A percentile compares a stretch with the other conserved stretches of the same genome.
Evolutionary conservation across 2,329 filamentous ascomycete species (phyloP).

Genomic region (Trichoderma sp.): DNA sequence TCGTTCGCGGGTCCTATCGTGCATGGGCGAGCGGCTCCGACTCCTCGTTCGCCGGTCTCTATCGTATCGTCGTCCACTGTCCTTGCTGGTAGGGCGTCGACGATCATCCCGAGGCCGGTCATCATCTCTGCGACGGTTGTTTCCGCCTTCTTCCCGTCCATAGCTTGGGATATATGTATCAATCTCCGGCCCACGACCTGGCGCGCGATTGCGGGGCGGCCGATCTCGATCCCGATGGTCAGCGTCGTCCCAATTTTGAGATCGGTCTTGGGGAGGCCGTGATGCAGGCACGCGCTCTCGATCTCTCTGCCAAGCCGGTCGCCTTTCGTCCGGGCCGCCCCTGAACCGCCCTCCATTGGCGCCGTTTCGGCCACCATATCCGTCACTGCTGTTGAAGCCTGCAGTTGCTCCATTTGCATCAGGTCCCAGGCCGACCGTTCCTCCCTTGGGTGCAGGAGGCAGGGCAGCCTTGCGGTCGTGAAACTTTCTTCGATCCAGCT

Average conservation of each 20-base stretch:
- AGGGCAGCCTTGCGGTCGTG: constrained; percentile 81
- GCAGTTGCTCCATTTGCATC: constrained; percentile 50
- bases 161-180: constrained; percentile 57
- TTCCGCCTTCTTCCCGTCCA: constrained; percentile 37
- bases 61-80: constrained; percentile 43
- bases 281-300: constrained; percentile 53
- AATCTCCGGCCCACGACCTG: constrained; percentile 41
- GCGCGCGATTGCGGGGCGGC: constrained; percentile 39
- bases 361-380: constrained; percentile 51
- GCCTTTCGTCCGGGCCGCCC: constrained; percentile 47
- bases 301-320: constrained; percentile 59
- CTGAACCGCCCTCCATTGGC: constrained; percentile 50
- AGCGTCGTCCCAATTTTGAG: constrained; percentile 37
- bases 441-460: constrained; percentile 88
- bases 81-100: constrained; percentile 38
- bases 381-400: constrained; percentile 55
- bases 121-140: constrained; percentile 38
- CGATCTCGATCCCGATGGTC: constrained; percentile 48
- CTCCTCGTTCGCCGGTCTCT: constrained; percentile 46
- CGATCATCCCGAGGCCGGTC: constrained; percentile 36
- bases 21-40: constrained; percentile 44
- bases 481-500: constrained; percentile 90
- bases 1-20: constrained; percentile 44
- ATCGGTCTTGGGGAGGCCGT: constrained; percentile 48
- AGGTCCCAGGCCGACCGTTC: constrained; percentile 78